Evolutionary conservation across 345 rosid species (phyloP), one percentile per base, ranked within the genome.

Genomic region (Eucalyptus pumila): DNA sequence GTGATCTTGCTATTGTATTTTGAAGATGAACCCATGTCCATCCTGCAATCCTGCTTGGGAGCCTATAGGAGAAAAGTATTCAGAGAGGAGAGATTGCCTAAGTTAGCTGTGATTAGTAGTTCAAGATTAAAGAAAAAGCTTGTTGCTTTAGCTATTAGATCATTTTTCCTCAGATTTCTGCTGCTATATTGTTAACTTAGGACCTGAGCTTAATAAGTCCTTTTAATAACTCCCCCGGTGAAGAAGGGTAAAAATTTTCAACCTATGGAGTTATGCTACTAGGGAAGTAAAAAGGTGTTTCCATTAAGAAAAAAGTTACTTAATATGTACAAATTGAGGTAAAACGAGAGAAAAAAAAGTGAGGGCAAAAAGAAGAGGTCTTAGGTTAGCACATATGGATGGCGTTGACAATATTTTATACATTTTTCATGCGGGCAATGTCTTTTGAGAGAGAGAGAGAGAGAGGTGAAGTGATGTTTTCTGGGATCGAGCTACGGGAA

Each of bases 1-100:
- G 97, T 89, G 32, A 93, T 89, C 91, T 91, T 94, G 94, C 88
- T 92, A 92, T 90, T 94, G 94, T 90, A 87, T 90, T 90, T 94
- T 76, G 99, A 96, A 27, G 99, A 94, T 83, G 98, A 94, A 76
- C 97, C 96, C 87, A 88, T 24, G 34, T 94, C 94, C 12, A 90
- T 93, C 89, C 93, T 94, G 92, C 92, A 91, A 62, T 96, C 96
- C 9, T 93, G 95, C 50, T 91, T 93, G 49, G 96, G 87, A 87
- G 93, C 92, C 97, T 96, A 85, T 9, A 81, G 21, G 21, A n/a
- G 16, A 47, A 45, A 45, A n/a, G 13, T 34, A 85, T 40, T 44
- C 47, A 45, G 6, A 34, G 80, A 24, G 24, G 51, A 47, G 27
- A 37, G 83, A 17, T 50, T 65, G 48, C 15, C 50, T 24, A 47